Evolutionary conservation across 2,329 filamentous ascomycete genomes (phyloP).

Genomic region (Cordyceps cicadae): DNA sequence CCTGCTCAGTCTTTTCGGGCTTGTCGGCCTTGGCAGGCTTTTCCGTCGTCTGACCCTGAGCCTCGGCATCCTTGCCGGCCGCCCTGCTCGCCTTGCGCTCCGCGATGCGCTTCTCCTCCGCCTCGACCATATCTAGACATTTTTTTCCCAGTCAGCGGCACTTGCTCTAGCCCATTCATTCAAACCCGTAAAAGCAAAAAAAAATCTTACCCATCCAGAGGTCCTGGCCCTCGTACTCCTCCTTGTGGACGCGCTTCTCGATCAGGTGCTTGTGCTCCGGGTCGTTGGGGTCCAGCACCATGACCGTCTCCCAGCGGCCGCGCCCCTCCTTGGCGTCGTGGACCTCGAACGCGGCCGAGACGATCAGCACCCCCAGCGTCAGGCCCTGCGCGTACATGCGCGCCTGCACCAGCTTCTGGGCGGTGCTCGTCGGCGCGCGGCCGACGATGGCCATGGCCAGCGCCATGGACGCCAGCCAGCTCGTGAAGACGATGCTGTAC

Average conservation of each 20-base stretch:
- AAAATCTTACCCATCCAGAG: slow-evolving; percentile 70
- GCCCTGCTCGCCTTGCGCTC: slow-evolving; percentile 26
- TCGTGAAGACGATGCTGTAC: slow-evolving; percentile 75
- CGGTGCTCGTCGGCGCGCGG: slow-evolving; percentile 62
- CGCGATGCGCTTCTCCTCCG: slow-evolving; percentile 58
- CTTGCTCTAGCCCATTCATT: no score
- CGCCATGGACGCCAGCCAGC: slow-evolving; percentile 76
- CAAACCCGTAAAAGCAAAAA: no score
- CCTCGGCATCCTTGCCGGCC: neutral
- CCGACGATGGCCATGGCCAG: slow-evolving; percentile 67
- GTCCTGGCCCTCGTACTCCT: slow-evolving; percentile 81
- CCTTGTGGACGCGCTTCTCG: slow-evolving; percentile 81
- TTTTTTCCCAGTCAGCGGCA: no score
- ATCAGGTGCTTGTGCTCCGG: slow-evolving; percentile 75
- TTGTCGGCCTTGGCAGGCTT: neutral
- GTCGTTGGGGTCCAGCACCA: slow-evolving; percentile 71
- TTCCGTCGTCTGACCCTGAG: neutral
- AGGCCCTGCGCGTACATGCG: slow-evolving; percentile 89
- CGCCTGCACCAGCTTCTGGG: slow-evolving; percentile 88
- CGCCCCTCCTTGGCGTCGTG: slow-evolving; percentile 66
- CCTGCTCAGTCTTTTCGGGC: neutral
- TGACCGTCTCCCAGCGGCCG: slow-evolving; percentile 77
- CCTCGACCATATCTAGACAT: slow-evolving; percentile 67
- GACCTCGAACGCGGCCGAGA: slow-evolving; percentile 74
- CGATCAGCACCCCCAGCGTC: slow-evolving; percentile 75